Evolutionary conservation across 495 filamentous ascomycete genomes (phyloP), one percentile per base, ranked within the genome.

Genomic region (Xylaria venustula): DNA sequence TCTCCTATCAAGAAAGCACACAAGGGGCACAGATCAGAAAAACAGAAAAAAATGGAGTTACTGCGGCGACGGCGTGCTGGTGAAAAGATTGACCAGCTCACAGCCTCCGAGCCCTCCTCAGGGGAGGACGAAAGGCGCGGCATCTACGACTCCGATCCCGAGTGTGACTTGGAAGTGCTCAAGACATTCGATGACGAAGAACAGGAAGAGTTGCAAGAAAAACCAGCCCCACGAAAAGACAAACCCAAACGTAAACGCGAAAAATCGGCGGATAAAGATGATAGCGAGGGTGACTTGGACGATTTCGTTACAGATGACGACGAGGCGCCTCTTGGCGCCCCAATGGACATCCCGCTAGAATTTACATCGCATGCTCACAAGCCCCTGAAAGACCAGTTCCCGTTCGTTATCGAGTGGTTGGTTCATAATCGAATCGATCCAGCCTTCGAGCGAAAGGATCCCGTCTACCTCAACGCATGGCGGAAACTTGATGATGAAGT

Each of bases 401-500:
- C 85, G 40, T 83, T 87, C 64, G 90, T 84, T 0, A 78, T 97
- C 0, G 89, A 91, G 71, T 96, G 90, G 90, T 86, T 93, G 72
- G 85, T 96, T 2, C 85, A 80, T 30, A 74, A 74, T 66, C 86
- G 88, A 60, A 76, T 97, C 41, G 88, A 93, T 63, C 90, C 90
- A 2, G 86, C 81, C 0, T 95, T 93, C 64, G 75, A 81, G 3
- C 79, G 85, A 19, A 75, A 82, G 1, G 85, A 90, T 55, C 74
- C 78, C 2, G 73, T 92, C 9, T 97, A 92, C 64, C 59, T 76
- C 23, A 78, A 90, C 23, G 87, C 90, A 0, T 93, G 93, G 73
- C 72, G 72, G 25, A 93, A 92, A 63, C 75, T 97, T 0, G 82
- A 91, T 58, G 84, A 89, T 61, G 88, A 91, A 66, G 84, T 90